Conservation (phyloP, 176 grass and related monocot species). For the Canna indica region DNA sequence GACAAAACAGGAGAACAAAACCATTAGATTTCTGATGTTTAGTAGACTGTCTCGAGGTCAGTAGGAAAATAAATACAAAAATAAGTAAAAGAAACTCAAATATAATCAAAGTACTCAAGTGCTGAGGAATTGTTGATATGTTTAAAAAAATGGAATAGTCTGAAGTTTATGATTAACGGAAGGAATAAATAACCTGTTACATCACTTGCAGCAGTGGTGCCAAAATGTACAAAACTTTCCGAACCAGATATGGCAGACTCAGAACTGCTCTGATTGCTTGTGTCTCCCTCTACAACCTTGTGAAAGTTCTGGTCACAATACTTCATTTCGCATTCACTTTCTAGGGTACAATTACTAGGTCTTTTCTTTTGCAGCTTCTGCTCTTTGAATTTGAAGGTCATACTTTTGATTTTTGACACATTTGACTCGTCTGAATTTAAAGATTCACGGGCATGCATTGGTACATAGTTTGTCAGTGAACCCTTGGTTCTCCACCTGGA, state of each 20-base stretch:
- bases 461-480: slow-evolving; percentile 38
- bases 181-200: slow-evolving; percentile 26
- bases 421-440: slow-evolving; percentile 25
- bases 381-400: slow-evolving; percentile 27
- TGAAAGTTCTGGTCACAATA: slow-evolving; percentile 26
- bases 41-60: too few relatives aligned
- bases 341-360: background rate
- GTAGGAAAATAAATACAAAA: too few relatives aligned
- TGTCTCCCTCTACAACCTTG: slow-evolving; percentile 28
- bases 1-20: too few relatives aligned
- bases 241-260: slow-evolving; percentile 32
- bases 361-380: slow-evolving; percentile 28
- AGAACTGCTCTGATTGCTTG: slow-evolving; percentile 32
- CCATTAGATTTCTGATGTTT: too few relatives aligned
- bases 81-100: too few relatives aligned
- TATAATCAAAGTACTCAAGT: too few relatives aligned
- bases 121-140: too few relatives aligned
- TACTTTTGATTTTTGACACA: slow-evolving; percentile 20
- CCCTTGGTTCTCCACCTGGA: slow-evolving; percentile 54
- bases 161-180: too few relatives aligned
- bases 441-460: slow-evolving; percentile 27
- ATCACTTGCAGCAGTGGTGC: slow-evolving; percentile 24
- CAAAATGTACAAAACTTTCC: slow-evolving; percentile 27
- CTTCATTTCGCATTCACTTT: background rate
- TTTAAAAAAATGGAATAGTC: too few relatives aligned